These are phyloP conservation scores for Diaporthe citriasiana DNA, from an alignment of 2,329 filamentous ascomycete genomes.

Conservation along the genomic window DNA sequence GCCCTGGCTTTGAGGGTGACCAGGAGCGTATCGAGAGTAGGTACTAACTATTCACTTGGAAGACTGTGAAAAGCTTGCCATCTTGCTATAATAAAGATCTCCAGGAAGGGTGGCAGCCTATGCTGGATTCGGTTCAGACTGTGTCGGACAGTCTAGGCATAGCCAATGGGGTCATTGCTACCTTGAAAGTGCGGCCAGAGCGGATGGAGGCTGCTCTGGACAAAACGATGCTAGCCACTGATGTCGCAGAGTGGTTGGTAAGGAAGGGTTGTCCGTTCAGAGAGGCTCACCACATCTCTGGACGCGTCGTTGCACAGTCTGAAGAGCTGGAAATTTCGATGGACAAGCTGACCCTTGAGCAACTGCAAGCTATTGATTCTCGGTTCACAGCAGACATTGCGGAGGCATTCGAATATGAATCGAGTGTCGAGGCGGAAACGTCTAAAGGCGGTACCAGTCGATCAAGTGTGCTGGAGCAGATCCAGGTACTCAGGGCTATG, in stretches of 20 bases:
- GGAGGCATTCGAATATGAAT: slow-evolving; percentile 78
- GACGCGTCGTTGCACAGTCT: slow-evolving; percentile 77
- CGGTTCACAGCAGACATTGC: slow-evolving; percentile 78
- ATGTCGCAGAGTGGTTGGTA: slow-evolving; percentile 75
- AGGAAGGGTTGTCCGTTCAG: slow-evolving; percentile 80
- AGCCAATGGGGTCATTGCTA: slow-evolving; percentile 79
- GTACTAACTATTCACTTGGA: too few relatives aligned
- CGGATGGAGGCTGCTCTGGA: slow-evolving; percentile 71
- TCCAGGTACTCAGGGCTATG: slow-evolving; percentile 59
- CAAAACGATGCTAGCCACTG: slow-evolving; percentile 79
- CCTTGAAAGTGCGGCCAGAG: slow-evolving; percentile 74
- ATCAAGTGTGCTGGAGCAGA: slow-evolving; percentile 73
- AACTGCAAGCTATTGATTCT: slow-evolving; percentile 76
- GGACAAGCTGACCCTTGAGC: slow-evolving; percentile 76
- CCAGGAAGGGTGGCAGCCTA: slow-evolving; percentile 82
- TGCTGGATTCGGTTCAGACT: slow-evolving; percentile 82
- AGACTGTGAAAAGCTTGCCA: slow-evolving; percentile 86
- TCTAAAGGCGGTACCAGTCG: slow-evolving; percentile 80
- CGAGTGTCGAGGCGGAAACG: slow-evolving; percentile 78
- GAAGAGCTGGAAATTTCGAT: slow-evolving; percentile 75
- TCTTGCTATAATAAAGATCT: slow-evolving; percentile 77
- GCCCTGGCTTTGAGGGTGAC: too few relatives aligned
- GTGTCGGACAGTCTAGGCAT: slow-evolving; percentile 81
- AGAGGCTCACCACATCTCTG: slow-evolving; percentile 84
- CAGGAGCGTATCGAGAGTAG: too few relatives aligned